A percentile compares a stretch with the other conserved stretches of the same genome.
Evolutionary conservation across 75 land plant species (phyloP).

Genomic region (Chamaecyparis obtusa): DNA sequence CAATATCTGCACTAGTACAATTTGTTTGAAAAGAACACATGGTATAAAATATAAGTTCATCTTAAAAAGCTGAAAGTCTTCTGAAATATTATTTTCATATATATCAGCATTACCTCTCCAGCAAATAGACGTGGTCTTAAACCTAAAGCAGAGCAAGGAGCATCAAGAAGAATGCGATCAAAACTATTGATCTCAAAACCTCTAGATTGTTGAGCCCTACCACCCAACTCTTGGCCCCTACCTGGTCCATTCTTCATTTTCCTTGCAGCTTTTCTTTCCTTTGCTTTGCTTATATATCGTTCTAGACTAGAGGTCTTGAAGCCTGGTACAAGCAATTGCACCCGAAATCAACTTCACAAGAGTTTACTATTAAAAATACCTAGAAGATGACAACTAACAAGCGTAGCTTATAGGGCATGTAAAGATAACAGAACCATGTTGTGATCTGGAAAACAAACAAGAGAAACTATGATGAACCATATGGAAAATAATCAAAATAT

Average conservation of each 20-base stretch:
- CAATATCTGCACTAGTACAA: background rate
- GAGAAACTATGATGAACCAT: background rate
- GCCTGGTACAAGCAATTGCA: background rate
- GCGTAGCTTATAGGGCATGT: background rate
- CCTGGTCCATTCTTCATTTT: slow-evolving; percentile 77
- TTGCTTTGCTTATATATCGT: slow-evolving; percentile 43
- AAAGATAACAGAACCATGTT: background rate
- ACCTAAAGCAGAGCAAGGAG: slow-evolving; percentile 98
- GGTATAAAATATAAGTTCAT: background rate
- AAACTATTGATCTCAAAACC: slow-evolving; percentile 81
- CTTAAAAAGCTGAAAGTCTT: background rate
- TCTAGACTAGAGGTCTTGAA: background rate
- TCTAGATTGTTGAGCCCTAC: slow-evolving; percentile 48
- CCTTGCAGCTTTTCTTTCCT: slow-evolving; percentile 41
- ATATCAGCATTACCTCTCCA: slow-evolving; percentile 55
- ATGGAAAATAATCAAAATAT: background rate
- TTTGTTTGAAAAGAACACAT: background rate
- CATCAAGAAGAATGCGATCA: slow-evolving; percentile 92
- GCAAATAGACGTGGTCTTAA: slow-evolving; percentile 89
- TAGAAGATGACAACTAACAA: background rate
- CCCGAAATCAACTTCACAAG: background rate
- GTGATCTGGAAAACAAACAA: background rate
- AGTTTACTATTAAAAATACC: background rate
- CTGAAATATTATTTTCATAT: background rate
- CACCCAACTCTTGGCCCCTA: slow-evolving; percentile 47